phyloP scores from a whole-genome alignment of 768 basidiomycete species.

The Xerocomus brunneocitrinus region DNA sequence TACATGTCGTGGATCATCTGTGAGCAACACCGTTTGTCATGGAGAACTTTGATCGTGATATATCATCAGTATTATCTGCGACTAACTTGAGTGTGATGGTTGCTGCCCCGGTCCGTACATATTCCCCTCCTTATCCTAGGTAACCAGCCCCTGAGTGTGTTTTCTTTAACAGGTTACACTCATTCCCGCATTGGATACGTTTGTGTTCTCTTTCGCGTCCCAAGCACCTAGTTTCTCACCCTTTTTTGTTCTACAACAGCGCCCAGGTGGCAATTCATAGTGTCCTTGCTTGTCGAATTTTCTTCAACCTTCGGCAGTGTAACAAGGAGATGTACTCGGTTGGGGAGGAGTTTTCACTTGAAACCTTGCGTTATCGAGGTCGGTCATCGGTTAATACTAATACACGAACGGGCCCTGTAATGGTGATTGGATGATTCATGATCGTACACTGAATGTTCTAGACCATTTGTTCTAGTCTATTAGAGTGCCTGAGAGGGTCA shows the following conservation, averaged over 20 bases:
- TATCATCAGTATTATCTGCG: constrained; percentile 9
- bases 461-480: neutral
- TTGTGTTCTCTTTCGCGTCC: constrained; percentile 2
- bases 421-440: neutral
- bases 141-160: neutral
- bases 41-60: neutral
- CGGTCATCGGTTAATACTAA: neutral
- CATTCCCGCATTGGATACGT: constrained; percentile 20
- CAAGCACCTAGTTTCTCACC: constrained; percentile 2
- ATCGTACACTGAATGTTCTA: neutral
- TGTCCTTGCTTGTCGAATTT: constrained; percentile 24
- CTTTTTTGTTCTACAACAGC: constrained; percentile 5
- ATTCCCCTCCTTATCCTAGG: neutral
- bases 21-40: neutral
- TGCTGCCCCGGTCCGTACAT: constrained; percentile 18
- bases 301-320: constrained; percentile 25
- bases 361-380: constrained; percentile 1
- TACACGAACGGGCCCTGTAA: neutral
- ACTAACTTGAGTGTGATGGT: constrained; percentile 13
- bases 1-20: constrained; percentile 24
- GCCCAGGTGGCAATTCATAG: constrained; percentile 28
- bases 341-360: neutral
- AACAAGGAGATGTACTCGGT: neutral
- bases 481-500: neutral
- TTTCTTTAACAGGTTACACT: constrained; percentile 10